A percentile compares a stretch with the other conserved stretches of the same genome.
Evolutionary conservation across 1,139 yeast genomes (phyloP).

Genomic region (Saccharomycopsis phalli): DNA sequence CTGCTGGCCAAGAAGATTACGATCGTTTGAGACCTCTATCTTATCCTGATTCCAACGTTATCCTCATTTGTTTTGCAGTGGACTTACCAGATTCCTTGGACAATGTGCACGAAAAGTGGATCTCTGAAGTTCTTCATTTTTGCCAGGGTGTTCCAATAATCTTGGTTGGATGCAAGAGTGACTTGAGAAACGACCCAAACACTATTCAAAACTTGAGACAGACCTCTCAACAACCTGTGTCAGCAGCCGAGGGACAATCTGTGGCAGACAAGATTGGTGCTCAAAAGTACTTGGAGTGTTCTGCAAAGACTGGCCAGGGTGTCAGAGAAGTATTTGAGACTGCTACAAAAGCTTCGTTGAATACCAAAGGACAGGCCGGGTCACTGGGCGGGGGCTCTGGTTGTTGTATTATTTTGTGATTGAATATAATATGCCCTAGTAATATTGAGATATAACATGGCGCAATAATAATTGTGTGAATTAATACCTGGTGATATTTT

Average conservation of each 20-base stretch:
- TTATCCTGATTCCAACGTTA: constrained; percentile 90
- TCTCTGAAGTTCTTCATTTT: constrained; percentile 87
- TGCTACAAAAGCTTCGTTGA: constrained; percentile 62
- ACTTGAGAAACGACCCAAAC: constrained; percentile 74
- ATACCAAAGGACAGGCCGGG: constrained; percentile 27
- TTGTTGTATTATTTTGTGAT: too few species aligned
- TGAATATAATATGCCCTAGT: too few species aligned
- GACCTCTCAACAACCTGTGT: too few species aligned
- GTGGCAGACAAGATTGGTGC: constrained; percentile 90
- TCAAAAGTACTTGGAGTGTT: constrained; percentile 81
- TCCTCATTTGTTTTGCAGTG: constrained; percentile 84
- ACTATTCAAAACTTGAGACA: constrained; percentile 72
- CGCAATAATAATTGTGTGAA: too few species aligned
- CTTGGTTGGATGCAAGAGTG: constrained; percentile 88
- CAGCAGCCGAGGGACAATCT: constrained; percentile 82
- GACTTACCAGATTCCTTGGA: constrained; percentile 91
- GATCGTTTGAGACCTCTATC: constrained; percentile 93
- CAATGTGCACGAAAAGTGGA: constrained; percentile 95
- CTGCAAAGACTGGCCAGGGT: constrained; percentile 88
- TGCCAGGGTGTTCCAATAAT: constrained; percentile 95
- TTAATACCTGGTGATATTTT: too few species aligned
- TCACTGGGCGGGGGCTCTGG: too few species aligned
- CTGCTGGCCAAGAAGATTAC: too few species aligned
- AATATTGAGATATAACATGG: too few species aligned
- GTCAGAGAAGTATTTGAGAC: constrained; percentile 89